Evolutionary conservation across 2,329 filamentous ascomycete genomes (phyloP).

Genomic region (Trichoderma polysporum): DNA sequence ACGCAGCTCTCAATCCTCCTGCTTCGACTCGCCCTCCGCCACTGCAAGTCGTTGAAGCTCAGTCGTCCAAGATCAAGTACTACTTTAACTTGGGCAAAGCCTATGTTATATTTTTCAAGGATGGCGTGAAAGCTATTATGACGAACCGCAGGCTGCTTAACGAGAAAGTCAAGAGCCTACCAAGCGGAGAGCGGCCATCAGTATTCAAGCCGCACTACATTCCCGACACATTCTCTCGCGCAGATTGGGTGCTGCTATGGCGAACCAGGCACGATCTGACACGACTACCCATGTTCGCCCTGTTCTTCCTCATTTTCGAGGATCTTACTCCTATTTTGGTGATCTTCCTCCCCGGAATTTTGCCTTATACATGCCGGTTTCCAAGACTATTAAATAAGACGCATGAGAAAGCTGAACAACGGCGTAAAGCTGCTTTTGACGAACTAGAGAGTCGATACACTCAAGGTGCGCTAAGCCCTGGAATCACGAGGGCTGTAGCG

Average conservation of each 20-base stretch:
- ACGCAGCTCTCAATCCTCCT: slow-evolving; percentile 65
- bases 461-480: slow-evolving; percentile 38
- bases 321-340: slow-evolving; percentile 85
- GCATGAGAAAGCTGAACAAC: slow-evolving; percentile 53
- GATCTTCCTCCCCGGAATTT: slow-evolving; percentile 64
- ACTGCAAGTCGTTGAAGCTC: slow-evolving; percentile 60
- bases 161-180: slow-evolving; percentile 42
- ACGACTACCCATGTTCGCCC: slow-evolving; percentile 74
- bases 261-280: slow-evolving; percentile 70
- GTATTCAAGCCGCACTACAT: slow-evolving; percentile 36
- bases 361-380: slow-evolving; percentile 81
- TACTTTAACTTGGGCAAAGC: slow-evolving; percentile 66
- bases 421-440: slow-evolving; percentile 51
- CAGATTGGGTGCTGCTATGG: slow-evolving; percentile 67
- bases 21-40: slow-evolving; percentile 69
- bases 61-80: slow-evolving; percentile 42
- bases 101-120: slow-evolving; percentile 85
- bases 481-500: slow-evolving; percentile 33
- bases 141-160: slow-evolving; percentile 60
- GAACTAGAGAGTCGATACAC: slow-evolving; percentile 37
- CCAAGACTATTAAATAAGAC: slow-evolving; percentile 67
- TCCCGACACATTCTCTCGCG: slow-evolving; percentile 51
- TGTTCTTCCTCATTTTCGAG: slow-evolving; percentile 75
- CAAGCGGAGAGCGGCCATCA: slow-evolving; percentile 55
- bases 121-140: slow-evolving; percentile 72